Conservation (phyloP, 2,329 filamentous ascomycete species). For the Fusarium equiseti region DNA sequence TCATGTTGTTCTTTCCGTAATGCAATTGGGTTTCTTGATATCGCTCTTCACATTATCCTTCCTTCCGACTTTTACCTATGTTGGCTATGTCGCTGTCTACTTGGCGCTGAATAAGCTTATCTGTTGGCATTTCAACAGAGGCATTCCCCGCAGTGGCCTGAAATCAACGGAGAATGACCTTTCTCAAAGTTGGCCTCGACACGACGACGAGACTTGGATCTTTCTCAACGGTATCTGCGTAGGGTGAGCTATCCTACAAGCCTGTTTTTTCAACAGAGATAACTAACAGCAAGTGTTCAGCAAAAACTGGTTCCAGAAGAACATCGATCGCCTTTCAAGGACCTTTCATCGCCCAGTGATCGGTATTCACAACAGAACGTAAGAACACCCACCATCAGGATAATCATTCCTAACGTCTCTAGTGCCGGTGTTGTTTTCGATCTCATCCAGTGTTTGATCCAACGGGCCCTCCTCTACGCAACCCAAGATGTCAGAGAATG, state of each 20-base stretch:
- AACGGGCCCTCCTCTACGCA: slow-evolving; percentile 29
- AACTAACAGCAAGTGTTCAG: neutral
- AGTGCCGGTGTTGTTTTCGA: slow-evolving; percentile 32
- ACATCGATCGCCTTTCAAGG: slow-evolving; percentile 27
- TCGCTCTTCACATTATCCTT: slow-evolving; percentile 4
- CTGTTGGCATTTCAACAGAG: slow-evolving; percentile 26
- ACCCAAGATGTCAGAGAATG: slow-evolving; percentile 32
- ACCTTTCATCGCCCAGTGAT: slow-evolving; percentile 31
- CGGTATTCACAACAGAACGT: slow-evolving; percentile 32
- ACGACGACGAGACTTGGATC: slow-evolving; percentile 32
- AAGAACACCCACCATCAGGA: neutral
- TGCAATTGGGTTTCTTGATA: slow-evolving; percentile 11
- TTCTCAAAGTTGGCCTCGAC: slow-evolving; percentile 15
- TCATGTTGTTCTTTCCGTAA: slow-evolving; percentile 7
- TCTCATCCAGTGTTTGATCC: slow-evolving; percentile 29
- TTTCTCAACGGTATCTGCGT: slow-evolving; percentile 39
- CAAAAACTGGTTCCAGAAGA: slow-evolving; percentile 33
- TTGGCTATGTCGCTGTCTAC: slow-evolving; percentile 3
- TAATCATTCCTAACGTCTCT: neutral
- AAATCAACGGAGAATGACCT: slow-evolving; percentile 17
- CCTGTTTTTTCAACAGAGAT: rapidly evolving
- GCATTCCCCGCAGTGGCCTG: slow-evolving; percentile 17
- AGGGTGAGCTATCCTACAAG: neutral
- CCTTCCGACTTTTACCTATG: slow-evolving; percentile 5
- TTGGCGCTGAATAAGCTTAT: slow-evolving; percentile 4